Evolutionary conservation across 805 yeast species (phyloP).

Genomic region (Grigorovia humatica): DNA sequence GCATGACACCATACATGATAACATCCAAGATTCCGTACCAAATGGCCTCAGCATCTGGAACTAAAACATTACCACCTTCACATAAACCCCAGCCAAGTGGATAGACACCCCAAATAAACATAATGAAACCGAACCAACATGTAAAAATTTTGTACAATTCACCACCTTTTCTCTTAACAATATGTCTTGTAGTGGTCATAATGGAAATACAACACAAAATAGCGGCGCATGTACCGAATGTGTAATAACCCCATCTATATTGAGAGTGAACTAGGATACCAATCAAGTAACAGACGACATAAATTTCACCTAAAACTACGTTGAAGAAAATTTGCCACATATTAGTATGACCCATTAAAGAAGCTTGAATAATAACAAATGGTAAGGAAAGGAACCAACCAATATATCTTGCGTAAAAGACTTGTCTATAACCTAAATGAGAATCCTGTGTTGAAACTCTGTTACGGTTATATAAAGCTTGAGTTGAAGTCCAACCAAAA

Average conservation of each 20-base stretch:
- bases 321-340: constrained; percentile 20
- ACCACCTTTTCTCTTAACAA: constrained; percentile 12
- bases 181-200: constrained; percentile 21
- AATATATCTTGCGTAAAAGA: constrained; percentile 46
- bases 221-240: constrained; percentile 28
- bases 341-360: constrained; percentile 20
- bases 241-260: constrained; percentile 43
- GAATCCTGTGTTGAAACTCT: constrained; percentile 21
- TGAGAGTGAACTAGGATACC: constrained; percentile 36
- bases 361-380: constrained; percentile 35
- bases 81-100: constrained; percentile 25
- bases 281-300: constrained; percentile 35
- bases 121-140: constrained; percentile 14
- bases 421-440: constrained; percentile 37
- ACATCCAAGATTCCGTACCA: constrained; percentile 52
- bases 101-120: constrained; percentile 34
- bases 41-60: constrained; percentile 47
- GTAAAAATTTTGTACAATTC: constrained; percentile 19
- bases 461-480: constrained; percentile 42
- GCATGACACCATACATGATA: constrained; percentile 30
- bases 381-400: constrained; percentile 46
- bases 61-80: constrained; percentile 55
- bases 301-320: constrained; percentile 32
- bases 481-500: constrained; percentile 43
- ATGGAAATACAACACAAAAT: constrained; percentile 14